Base-by-base conservation (phyloP, 257 asterid species). In the Penstemon newberryi region DNA sequence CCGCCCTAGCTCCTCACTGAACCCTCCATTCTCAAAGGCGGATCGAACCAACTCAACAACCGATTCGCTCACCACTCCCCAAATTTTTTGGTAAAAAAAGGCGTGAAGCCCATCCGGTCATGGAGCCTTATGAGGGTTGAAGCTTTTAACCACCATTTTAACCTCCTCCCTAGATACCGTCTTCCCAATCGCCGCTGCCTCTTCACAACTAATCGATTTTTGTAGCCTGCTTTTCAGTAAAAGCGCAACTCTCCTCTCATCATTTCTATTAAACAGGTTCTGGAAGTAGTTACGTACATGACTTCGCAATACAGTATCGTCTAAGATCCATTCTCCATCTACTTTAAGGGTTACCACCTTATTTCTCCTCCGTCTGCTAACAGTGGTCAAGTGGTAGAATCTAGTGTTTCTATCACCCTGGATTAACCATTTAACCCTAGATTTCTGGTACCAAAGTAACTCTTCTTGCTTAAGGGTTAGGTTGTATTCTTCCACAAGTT, bases 21-120 rank as follows among this genome's bases (percentile, higher is more conserved):
- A 1, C n/a, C 0, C 0, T 0, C 59, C 39, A 0, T 19, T 1
- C 0, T 0, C 12, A 1, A 54, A 19, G 38, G 3, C n/a, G 0
- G 5, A 5, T 0, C 3, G 0, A 1, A 9, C 36, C 4, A 54
- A 13, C 0, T 4, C 12, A 7, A 7, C 3, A 0, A 18, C 11
- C 0, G 39, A 18, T 18, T 5, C 6, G 18, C 36, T 5, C 1
- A 0, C 59, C 59, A 15, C 18, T 15, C 18, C 18, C 18, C 18
- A 15, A 15, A 15, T 0, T 15, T 15, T 15, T 15, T 15, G 18
- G 18, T 15, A 15, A 15, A 15, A 15, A 15, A 15, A 15, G 18
- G 18, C 18, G 18, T 15, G 18, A 15, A 15, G 18, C 18, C 18
- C 18, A 15, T 54, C 39, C 2, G 59, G 39, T 7, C 59, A 38